A percentile compares a stretch with the other conserved stretches of the same genome.
Evolutionary conservation across 805 yeast species (phyloP).

Genomic region (Myxozyma monticola): DNA sequence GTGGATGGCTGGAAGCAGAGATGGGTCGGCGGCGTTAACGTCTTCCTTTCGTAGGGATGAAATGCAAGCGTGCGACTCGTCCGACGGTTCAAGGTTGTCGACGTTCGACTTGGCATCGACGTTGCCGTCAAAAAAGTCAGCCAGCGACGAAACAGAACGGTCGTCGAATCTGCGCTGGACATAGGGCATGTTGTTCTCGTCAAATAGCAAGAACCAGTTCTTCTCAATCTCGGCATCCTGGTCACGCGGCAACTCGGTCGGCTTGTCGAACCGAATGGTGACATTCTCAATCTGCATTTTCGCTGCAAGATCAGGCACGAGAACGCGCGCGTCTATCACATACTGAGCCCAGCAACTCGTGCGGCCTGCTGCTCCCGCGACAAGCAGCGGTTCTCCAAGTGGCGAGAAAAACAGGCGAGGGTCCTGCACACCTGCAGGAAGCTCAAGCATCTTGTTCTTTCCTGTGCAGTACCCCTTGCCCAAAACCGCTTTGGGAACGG

Average conservation of each 20-base stretch:
- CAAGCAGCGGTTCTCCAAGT: constrained; percentile 24
- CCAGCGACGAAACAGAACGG: constrained; percentile 11
- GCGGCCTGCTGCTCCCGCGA: constrained; percentile 14
- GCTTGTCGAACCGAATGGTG: constrained; percentile 13
- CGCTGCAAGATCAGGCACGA: constrained; percentile 16
- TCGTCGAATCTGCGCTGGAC: constrained; percentile 13
- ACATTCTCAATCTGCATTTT: constrained; percentile 14
- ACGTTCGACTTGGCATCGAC: neutral
- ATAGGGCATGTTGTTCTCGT: constrained; percentile 14
- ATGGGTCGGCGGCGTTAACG: neutral
- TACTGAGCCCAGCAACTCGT: constrained; percentile 17
- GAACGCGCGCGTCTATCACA: constrained; percentile 18
- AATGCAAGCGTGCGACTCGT: neutral
- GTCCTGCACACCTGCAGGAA: constrained; percentile 14
- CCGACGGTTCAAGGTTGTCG: neutral
- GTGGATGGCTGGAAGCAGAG: constrained; percentile 5
- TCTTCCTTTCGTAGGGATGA: neutral
- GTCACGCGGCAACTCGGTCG: constrained; percentile 14
- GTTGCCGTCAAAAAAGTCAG: neutral
- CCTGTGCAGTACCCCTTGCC: constrained; percentile 12
- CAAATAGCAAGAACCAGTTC: constrained; percentile 24
- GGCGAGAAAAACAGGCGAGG: constrained; percentile 24
- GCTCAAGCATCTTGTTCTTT: neutral
- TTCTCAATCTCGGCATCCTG: constrained; percentile 7
- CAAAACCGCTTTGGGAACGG: too few relatives aligned